Evolutionary conservation across 2,329 filamentous ascomycete species (phyloP), one percentile per base, ranked within the genome.

Genomic region (Fusarium sp.): DNA sequence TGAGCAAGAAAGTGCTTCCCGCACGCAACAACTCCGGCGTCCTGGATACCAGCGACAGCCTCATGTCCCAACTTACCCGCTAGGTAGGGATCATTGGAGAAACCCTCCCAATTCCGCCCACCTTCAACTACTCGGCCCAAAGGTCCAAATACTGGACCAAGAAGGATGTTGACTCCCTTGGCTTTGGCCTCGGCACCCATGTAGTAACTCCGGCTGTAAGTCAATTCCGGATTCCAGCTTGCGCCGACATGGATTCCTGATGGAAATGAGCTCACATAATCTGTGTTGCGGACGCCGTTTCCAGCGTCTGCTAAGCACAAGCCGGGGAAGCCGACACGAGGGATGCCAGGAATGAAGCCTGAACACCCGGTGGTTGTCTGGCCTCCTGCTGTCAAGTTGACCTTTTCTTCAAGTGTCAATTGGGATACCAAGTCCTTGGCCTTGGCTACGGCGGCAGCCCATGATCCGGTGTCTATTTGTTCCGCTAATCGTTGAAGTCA

Each of bases 361-460:
- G 65, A 68, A 4, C 65, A 68, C 2, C 67, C 67, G 2, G 67
- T 69, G 2, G 43, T 47, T 40, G 67, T 28, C 3, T 43, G 33
- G 3, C 18, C 40, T 57, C 67, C 67, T 10, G 67, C 35, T 9
- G 67, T 69, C n/a, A 69, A 12, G 58, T 69, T 69, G 35, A 69
- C 67, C 16, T 69, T 69, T n/a, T 69, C 67, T 23, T 69, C 58
- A 6, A 69, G 64, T 2, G 67, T 69, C 25, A 69, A 33, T 4
- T 69, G 49, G 0, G 64, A 50, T 0, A 69, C 67, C 7, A 69
- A 9, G 2, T 35, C 33, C 16, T 64, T 57, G 1, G 67, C 67
- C 10, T 69, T 69, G 18, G 43, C 21, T 8, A 69, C 30, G 1
- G 67, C 64, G 1, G 16, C 9, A 0, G 58, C 44, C 67, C 67